Percentiles rank a stretch among this genome's conserved stretches.
These are phyloP conservation scores for Auricularia heimuer DNA, from an alignment of 768 basidiomycete genomes.

Conservation along the genomic window DNA sequence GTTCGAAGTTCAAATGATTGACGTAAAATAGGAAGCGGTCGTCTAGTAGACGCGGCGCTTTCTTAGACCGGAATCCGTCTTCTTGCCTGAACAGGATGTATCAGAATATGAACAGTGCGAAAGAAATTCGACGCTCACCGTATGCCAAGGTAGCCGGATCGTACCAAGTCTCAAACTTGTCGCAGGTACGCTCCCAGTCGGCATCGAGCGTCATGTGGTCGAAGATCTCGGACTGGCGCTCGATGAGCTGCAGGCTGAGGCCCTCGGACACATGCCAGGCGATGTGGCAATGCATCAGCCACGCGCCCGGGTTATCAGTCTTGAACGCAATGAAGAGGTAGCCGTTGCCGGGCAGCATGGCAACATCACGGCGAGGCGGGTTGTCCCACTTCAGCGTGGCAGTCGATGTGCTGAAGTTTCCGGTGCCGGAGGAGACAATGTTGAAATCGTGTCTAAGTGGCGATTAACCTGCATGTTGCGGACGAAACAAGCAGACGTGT, in stretches of 20 bases:
- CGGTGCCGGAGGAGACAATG: background rate
- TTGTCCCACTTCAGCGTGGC: background rate
- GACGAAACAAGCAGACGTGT: no score
- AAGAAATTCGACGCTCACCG: background rate
- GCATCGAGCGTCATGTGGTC: background rate
- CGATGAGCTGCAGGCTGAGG: background rate
- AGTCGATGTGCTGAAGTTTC: background rate
- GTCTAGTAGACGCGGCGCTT: background rate
- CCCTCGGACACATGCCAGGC: constrained; percentile 6
- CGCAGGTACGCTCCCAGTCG: background rate
- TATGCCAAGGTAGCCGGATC: background rate
- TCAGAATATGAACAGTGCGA: background rate
- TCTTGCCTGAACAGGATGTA: background rate
- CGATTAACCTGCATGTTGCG: no score
- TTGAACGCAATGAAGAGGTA: background rate
- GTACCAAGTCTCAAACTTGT: background rate
- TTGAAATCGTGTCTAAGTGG: background rate
- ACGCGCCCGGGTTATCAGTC: constrained; percentile 5
- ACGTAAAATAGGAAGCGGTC: no score
- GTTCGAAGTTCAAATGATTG: no score
- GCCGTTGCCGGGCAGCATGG: constrained; percentile 6
- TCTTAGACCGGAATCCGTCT: background rate
- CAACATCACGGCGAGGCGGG: constrained; percentile 5
- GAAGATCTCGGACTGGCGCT: background rate
- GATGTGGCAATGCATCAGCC: constrained; percentile 7